Base-by-base conservation (phyloP, 2,329 filamentous ascomycete species). In the Aspergillus costaricaensis region DNA sequence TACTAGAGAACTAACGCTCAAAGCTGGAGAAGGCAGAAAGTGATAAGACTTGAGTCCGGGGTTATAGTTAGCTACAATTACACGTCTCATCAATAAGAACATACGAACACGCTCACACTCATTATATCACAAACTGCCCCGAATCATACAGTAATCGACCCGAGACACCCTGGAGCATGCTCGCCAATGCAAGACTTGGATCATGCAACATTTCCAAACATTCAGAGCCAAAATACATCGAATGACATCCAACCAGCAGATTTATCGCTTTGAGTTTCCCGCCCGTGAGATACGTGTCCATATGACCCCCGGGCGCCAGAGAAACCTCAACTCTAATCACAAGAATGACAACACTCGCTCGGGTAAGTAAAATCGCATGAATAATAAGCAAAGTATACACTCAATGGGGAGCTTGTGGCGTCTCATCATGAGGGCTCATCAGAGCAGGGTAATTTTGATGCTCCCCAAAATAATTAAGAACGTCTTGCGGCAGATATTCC, bases 401-500 rank as follows among this genome's bases (percentile, higher is more conserved):
- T 50, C 14, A 50, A 17, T 32, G 47, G n/a, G 47, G 47, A 27
- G 23, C 47, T 15, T 50, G 23, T 15, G 69, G 61, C 12, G 59
- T 61, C 32, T 61, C 61, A 51, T 73, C 68, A 21, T 70, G 67
- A n/a, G 68, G 68, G 50, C 65, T 73, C 72, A 75, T 71, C 54
- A 76, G 61, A 12, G 68, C 59, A 32, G 63, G 54, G 36, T 70
- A 76, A 48, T 65, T 70, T 55, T 74, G 72, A 48, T 73, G 67
- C 10, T 80, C 77, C 3, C 75, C 77, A 62, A 80, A 86, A 56
- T 86, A 82, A 32, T 81, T 82, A 41, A 90, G 69, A 61, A 90
- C 82, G 68, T 91, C 88, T 23, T 83, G 83, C 0, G 89, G 88
- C 6, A 92, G 77, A 61, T 90, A 91, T 67, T 91, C 90, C 10